Base-by-base conservation (phyloP, 176 grass and related monocot species). In the Aegilops umbellulata region DNA sequence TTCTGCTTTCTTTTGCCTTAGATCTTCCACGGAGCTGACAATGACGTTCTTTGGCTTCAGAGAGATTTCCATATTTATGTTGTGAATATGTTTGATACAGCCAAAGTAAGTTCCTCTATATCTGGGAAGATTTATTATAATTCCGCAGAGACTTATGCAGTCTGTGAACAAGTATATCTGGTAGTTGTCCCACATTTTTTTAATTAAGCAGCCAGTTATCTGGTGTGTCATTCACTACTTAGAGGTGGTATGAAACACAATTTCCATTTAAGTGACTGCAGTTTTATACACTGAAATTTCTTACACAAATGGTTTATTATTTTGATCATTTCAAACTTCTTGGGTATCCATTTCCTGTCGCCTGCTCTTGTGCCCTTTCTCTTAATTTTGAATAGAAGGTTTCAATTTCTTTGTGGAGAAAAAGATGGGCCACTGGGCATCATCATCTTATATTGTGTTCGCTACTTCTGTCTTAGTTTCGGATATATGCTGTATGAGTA, bases 31-130 rank as follows among this genome's bases (percentile, higher is more conserved):
- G 96, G 96, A 77, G 83, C 93, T 92, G 96, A 98, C 80, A 98
- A 95, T 82, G 93, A 98, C 91, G 86, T 98, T 80, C 84, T 95
- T 87, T 98, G 96, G 96, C 93, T 98, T 76, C 96, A 98, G 80
- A 93, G 96, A 69, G 96, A 98, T 83, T 98, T 98, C 71, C 93
- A 98, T 88, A 98, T 98, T 83, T 98, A 98, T 88, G 91, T 95
- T 5, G 88, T 98, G 53, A 94, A 98, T 88, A 98, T 98, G 96
- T 98, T 98, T 91, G 96, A 98, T 90, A 98, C 96, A 80, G 93
- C 93, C 47, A 98, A 98, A 92, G 96, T 92, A 85, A 87, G 85
- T 77, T 77, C 22, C 5, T 15, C 0, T 36, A 71, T 74, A 78
- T 65, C 69, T 78, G 41, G 36, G 23, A 8, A 12, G 29, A 72